A percentile compares a stretch with the other conserved stretches of the same genome.
These are phyloP conservation scores for Olyra latifolia DNA, from an alignment of 176 grass and related monocot species.

Conservation along the genomic window DNA sequence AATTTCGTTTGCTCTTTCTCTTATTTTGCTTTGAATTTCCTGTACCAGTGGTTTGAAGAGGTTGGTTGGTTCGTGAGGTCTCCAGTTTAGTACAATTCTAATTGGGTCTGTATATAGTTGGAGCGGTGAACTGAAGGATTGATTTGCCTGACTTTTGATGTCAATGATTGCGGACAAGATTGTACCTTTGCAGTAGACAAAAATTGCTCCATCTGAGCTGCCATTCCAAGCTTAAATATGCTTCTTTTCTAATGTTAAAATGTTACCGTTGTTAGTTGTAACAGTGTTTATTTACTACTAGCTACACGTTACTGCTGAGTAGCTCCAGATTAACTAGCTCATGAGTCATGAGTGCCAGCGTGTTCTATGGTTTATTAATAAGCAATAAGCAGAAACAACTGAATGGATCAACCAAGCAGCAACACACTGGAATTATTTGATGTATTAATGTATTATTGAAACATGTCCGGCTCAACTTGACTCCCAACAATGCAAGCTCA, in stretches of 20 bases:
- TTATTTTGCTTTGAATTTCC: conserved; percentile 25
- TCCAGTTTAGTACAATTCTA: conserved; percentile 14
- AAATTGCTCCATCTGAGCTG: neutral
- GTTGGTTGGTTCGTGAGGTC: conserved; percentile 38
- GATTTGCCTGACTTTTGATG: conserved; percentile 28
- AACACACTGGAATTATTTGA: neutral
- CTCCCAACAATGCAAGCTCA: neutral
- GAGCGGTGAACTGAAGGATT: conserved; percentile 24
- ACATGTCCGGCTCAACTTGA: neutral
- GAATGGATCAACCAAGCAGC: neutral
- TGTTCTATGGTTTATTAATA: neutral
- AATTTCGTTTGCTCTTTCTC: conserved; percentile 2
- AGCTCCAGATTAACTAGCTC: neutral
- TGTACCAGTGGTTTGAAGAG: conserved; percentile 38
- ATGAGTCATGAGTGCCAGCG: neutral
- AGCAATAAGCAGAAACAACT: neutral
- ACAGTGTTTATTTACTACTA: neutral
- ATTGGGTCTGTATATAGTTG: conserved; percentile 42
- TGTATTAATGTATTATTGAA: neutral
- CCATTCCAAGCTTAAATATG: neutral
- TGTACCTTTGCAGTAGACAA: neutral
- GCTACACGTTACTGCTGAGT: neutral
- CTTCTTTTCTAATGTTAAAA: neutral
- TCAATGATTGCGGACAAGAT: conserved; percentile 2
- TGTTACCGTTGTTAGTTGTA: neutral